Base-by-base conservation (phyloP, 2,329 filamentous ascomycete genomes). In the Cladophialophora exuberans region DNA sequence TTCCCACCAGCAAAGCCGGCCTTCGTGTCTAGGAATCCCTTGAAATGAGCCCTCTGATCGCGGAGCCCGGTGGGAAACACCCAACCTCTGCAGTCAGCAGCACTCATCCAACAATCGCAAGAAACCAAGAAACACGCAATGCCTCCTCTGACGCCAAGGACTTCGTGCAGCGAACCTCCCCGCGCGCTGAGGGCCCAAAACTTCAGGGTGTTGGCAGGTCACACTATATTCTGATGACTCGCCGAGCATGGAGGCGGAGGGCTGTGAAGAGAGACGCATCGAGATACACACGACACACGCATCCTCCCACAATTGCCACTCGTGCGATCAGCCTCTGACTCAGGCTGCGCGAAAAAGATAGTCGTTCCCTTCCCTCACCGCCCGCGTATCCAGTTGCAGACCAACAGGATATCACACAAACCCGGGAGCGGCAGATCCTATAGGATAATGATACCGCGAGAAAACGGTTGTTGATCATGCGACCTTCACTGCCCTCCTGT, bases 401-500 rank as follows among this genome's bases (percentile, higher is more conserved):
- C 2, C 18, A 13, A 4, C 39, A 25, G 10, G 10, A 9, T 15
- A 15, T 49, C 20, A 33, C 33, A 28, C 35, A 49, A 5, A 30
- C 28, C 13, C 17, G 33, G 35, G 7, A 22, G 3, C 15, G 13
- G 20, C 25, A 38, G 28, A 28, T 17, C 23, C 25, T 48, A 10
- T 18, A 20, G 9, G 33, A n/a, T 35, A n/a, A 30, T 50, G 52
- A 48, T 25, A 55, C 46, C 9, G 25, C 45, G 18, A 31, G n/a
- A 42, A 42, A 45, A 35, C 10, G 38, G 36, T 33, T 22, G 35
- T 23, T 59, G 56, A 47, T 59, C 56, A 59, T 59, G 56, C 56
- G 56, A 59, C 56, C 52, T 45, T 55, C 45, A 43, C 11, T 41
- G n/a, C n/a, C n/a, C n/a, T n/a, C n/a, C n/a, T n/a, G n/a, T n/a